Base-by-base conservation (phyloP, 306 rosid genomes). In the Cucumis melo region DNA sequence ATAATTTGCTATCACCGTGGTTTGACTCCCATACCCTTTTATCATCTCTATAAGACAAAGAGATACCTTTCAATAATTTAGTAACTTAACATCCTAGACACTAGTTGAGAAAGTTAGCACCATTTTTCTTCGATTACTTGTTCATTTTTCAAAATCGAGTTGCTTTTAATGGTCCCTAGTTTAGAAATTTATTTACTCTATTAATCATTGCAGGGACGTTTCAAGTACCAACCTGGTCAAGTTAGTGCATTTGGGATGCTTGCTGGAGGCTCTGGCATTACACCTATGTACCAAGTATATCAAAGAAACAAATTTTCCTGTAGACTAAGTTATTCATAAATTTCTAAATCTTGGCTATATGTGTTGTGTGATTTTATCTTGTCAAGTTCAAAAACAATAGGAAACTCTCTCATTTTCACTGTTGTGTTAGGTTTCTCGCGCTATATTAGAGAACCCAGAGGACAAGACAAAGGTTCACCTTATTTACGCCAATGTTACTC, bases 241-340 rank as follows among this genome's bases (percentile, higher is more conserved):
- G 97, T 92, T 74, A 82, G 97, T 82, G 96, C 98, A 46, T 95
- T 95, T 70, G 99, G 99, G 79, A 95, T 95, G 99, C 91, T 95
- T 77, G 99, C 99, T 65, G 99, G 99, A 85, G 99, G 99, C 78
- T 92, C 99, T 58, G 99, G 99, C 81, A 95, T 95, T 72, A 95
- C 99, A 73, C 99, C 99, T 79, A 95, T 95, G 99, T 95, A 86
- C 83, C 99, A 95, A 81, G 99, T 92, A 90, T 75, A 80, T 78
- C 51, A 42, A 42, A 42, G 44, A 42, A 42, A 42, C 48, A 10
- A 42, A 55, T 77, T 57, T 50, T 38, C 77, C 77, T 53, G 12
- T 42, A 42, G 48, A 42, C 10, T 9, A 10, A 39, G 78, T 56
- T 58, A 78, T 78, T 36, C 27, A 66, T 78, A 4, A 59, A 38